A percentile compares a stretch with the other conserved stretches of the same genome.
Conservation (phyloP, 441 rosid species). For the Heliophila coronopifolia region DNA sequence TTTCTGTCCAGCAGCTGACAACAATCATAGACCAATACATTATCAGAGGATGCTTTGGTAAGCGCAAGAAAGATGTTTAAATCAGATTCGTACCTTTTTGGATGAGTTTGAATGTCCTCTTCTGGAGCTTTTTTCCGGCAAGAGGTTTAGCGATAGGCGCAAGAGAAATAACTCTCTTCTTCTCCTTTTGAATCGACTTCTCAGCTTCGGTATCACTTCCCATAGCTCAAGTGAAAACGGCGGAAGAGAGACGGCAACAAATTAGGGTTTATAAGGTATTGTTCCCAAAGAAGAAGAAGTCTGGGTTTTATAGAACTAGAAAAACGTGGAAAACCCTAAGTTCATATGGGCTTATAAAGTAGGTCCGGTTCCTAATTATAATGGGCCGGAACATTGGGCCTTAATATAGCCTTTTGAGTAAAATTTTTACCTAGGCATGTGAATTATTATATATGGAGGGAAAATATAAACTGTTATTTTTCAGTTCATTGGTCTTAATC, state of each 20-base stretch:
- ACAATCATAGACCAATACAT: background rate
- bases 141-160: conserved; percentile 92
- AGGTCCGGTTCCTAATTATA: background rate
- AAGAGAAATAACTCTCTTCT: conserved; percentile 49
- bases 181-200: conserved; percentile 51
- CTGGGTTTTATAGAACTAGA: conserved; percentile 19
- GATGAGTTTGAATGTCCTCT: conserved; percentile 78
- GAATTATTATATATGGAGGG: too few relatives aligned
- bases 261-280: conserved; percentile 18
- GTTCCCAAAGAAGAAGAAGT: background rate
- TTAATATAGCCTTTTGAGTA: background rate
- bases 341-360: conserved; percentile 1
- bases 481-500: too few relatives aligned
- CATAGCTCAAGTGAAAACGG: conserved; percentile 27
- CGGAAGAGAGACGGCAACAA: conserved; percentile 8
- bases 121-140: conserved; percentile 88
- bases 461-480: too few relatives aligned
- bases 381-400: background rate
- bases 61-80: background rate
- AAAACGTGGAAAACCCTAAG: conserved; percentile 11
- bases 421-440: background rate
- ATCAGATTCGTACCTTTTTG: conserved; percentile 47
- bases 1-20: conserved; percentile 68
- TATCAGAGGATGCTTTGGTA: background rate
- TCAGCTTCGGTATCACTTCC: conserved; percentile 86